phyloP scores from a whole-genome alignment of 2,329 filamentous ascomycete genomes.

The Colletotrichum spinosum region DNA sequence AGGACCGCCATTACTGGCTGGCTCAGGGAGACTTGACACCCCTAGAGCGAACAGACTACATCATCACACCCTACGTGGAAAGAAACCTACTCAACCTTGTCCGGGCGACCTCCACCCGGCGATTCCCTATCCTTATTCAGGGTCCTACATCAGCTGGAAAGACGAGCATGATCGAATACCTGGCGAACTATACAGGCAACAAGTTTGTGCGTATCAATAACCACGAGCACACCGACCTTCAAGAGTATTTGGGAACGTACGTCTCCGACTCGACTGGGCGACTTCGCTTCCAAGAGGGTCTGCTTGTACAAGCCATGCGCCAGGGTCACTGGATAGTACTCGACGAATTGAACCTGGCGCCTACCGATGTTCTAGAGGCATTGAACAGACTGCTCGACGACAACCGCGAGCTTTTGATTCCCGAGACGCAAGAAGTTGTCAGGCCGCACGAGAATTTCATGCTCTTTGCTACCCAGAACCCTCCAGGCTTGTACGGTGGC shows the following conservation, averaged over 20 bases:
- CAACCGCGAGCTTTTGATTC: constrained; percentile 93
- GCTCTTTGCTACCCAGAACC: constrained; percentile 98
- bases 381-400: constrained; percentile 96
- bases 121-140: constrained; percentile 94
- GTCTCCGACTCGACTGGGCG: constrained; percentile 87
- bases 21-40: constrained; percentile 76
- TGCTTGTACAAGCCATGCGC: constrained; percentile 91
- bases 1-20: constrained; percentile 87
- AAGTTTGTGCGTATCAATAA: constrained; percentile 99
- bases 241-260: constrained; percentile 97
- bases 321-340: constrained; percentile 98
- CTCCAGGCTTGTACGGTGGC: constrained; percentile 93
- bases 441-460: constrained; percentile 95
- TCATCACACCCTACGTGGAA: constrained; percentile 95
- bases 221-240: constrained; percentile 97
- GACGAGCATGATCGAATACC: constrained; percentile 99
- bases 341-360: constrained; percentile 95
- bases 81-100: constrained; percentile 95
- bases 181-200: constrained; percentile 96
- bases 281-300: constrained; percentile 90
- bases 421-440: constrained; percentile 95
- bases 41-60: constrained; percentile 87
- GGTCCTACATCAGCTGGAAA: constrained; percentile 98
- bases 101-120: constrained; percentile 88
- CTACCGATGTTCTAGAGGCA: constrained; percentile 96